Evolutionary conservation across 169 alveolate species (phyloP).

Genomic region (Plasmodium gonderi): DNA sequence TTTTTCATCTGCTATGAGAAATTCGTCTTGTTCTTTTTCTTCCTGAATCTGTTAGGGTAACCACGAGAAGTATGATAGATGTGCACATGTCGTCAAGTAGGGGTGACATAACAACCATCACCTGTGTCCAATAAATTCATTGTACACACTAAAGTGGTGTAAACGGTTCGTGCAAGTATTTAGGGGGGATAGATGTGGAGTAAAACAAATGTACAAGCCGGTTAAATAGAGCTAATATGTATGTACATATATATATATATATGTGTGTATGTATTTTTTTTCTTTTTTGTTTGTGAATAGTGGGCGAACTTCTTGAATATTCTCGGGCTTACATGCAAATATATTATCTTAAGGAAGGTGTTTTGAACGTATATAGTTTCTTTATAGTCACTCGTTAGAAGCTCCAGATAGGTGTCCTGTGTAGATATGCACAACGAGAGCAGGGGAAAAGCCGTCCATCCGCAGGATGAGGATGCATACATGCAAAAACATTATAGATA

Average conservation of each 20-base stretch:
- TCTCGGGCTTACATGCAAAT: constrained; percentile 26
- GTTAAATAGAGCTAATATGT: too few relatives aligned
- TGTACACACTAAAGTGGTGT: too few relatives aligned
- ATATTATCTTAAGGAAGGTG: constrained; percentile 44
- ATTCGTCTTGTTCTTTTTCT: constrained; percentile 11
- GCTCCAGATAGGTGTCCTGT: constrained; percentile 51
- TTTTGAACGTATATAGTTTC: constrained; percentile 39
- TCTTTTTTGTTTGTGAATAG: background rate
- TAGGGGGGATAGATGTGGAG: too few relatives aligned
- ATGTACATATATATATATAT: background rate
- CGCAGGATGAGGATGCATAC: too few relatives aligned
- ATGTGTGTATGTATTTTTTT: too few relatives aligned
- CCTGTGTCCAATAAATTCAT: too few relatives aligned
- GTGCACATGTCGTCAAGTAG: background rate
- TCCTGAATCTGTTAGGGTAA: constrained; percentile 4
- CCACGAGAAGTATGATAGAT: background rate
- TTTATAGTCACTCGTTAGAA: constrained; percentile 22
- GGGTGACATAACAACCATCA: too few relatives aligned
- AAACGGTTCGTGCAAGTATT: too few relatives aligned
- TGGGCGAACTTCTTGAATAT: background rate
- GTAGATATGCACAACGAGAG: background rate
- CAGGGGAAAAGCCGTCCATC: too few relatives aligned
- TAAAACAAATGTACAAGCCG: too few relatives aligned
- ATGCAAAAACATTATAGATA: background rate
- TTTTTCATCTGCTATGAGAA: constrained; percentile 52